Evolutionary conservation across 129 eudicot genomes (phyloP).

Genomic region (Ambrosia artemisiifolia): DNA sequence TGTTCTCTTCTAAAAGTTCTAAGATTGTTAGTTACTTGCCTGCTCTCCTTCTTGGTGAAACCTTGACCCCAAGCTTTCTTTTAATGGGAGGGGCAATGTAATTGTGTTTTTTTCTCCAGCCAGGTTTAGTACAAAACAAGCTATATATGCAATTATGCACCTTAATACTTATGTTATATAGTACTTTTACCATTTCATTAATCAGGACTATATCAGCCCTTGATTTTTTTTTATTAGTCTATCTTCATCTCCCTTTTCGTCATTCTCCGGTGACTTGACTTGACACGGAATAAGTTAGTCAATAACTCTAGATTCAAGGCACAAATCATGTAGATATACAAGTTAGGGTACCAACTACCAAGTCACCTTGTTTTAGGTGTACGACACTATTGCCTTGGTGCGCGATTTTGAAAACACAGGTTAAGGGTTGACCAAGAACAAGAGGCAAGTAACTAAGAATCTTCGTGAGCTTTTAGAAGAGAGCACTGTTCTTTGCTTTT

Average conservation of each 20-base stretch:
- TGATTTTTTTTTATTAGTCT: too few relatives aligned
- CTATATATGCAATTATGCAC: too few relatives aligned
- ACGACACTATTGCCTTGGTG: neutral
- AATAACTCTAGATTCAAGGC: too few relatives aligned
- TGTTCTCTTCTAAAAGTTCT: too few relatives aligned
- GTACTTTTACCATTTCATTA: neutral
- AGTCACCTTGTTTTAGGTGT: neutral
- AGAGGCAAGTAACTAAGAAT: neutral
- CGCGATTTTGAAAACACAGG: neutral
- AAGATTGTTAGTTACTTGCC: too few relatives aligned
- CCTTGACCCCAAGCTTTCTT: too few relatives aligned
- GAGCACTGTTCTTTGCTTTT: neutral
- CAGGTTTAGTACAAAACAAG: neutral
- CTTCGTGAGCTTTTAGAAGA: neutral
- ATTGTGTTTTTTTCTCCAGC: neutral
- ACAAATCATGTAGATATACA: neutral
- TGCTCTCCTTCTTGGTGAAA: too few relatives aligned
- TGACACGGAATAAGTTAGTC: too few relatives aligned
- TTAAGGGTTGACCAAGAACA: neutral
- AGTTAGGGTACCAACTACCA: neutral
- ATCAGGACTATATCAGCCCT: neutral
- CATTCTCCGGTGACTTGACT: neutral
- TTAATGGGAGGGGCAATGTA: too few relatives aligned
- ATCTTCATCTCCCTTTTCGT: too few relatives aligned
- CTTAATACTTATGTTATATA: neutral